phyloP scores from a whole-genome alignment of 2,329 filamentous ascomycete species.

The Ascochyta lentis region DNA sequence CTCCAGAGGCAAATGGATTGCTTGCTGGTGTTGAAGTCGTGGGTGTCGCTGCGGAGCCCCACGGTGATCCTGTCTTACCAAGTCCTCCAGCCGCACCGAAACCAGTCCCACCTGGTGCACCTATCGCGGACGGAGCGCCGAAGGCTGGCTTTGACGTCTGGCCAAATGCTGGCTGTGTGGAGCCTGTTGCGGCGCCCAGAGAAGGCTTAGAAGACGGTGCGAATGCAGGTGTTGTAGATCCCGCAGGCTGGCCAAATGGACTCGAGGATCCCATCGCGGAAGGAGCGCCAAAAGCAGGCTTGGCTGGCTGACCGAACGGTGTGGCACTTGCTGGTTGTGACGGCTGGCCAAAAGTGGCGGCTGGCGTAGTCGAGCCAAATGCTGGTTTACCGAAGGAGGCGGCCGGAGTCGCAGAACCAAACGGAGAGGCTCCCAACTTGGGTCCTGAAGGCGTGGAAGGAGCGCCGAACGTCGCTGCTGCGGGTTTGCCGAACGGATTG shows the following conservation, averaged over 20 bases:
- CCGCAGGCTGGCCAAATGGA: constrained; percentile 33
- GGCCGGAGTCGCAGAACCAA: constrained; percentile 13
- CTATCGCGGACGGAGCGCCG: constrained; percentile 30
- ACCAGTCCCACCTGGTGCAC: constrained; percentile 32
- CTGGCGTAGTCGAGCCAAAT: constrained; percentile 16
- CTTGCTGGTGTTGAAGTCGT: constrained; percentile 32
- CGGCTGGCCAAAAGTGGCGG: constrained; percentile 21
- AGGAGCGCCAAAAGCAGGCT: constrained; percentile 38
- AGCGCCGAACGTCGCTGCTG: constrained; percentile 34
- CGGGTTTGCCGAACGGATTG: constrained; percentile 18
- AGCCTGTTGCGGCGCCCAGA: constrained; percentile 12
- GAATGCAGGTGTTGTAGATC: constrained; percentile 34
- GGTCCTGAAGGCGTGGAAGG: constrained; percentile 23
- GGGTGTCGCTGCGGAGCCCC: constrained; percentile 31
- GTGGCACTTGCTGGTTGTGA: constrained; percentile 12
- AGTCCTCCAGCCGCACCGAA: constrained; percentile 34
- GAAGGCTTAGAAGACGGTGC: constrained; percentile 29
- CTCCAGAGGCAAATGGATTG: constrained; percentile 42
- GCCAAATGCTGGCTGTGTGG: constrained; percentile 18
- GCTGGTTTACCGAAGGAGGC: constrained; percentile 6
- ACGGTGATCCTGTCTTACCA: constrained; percentile 28
- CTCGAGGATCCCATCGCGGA: constrained; percentile 23
- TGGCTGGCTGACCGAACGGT: constrained; percentile 26
- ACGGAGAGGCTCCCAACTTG: constrained; percentile 32
- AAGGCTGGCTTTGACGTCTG: constrained; percentile 18